Percentiles rank a stretch among this genome's conserved stretches.
Conservation (phyloP, 75 land plant genomes). For the Selaginella moellendorffii region DNA sequence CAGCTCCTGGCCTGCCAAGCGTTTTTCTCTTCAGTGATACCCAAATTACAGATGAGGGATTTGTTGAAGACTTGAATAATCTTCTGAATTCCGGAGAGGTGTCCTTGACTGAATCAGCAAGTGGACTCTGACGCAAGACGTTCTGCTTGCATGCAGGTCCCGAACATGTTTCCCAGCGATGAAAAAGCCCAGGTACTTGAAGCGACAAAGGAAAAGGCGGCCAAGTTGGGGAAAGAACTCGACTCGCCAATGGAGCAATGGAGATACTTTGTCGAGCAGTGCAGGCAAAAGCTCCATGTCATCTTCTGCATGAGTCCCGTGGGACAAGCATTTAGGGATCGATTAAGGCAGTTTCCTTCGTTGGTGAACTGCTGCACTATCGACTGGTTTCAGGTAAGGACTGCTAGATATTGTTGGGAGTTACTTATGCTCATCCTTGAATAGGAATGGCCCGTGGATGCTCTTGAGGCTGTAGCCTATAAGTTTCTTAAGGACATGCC, state of each 20-base stretch:
- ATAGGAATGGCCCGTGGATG: conserved; percentile 37
- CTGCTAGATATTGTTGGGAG: too few relatives aligned
- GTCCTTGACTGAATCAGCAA: neutral
- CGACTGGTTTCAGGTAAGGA: conserved; percentile 30
- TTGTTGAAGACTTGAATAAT: conserved; percentile 35
- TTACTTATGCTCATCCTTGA: too few relatives aligned
- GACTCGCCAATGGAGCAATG: conserved; percentile 25
- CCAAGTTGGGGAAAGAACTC: conserved; percentile 17
- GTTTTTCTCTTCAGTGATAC: conserved; percentile 31
- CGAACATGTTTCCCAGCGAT: conserved; percentile 32
- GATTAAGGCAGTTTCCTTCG: conserved; percentile 27
- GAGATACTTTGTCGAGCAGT: conserved; percentile 30
- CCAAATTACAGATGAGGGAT: conserved; percentile 31
- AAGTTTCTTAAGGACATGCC: conserved; percentile 24
- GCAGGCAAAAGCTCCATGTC: conserved; percentile 28
- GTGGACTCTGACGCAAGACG: neutral
- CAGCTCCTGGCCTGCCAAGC: conserved; percentile 28
- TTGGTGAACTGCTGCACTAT: conserved; percentile 35
- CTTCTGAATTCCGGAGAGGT: conserved; percentile 34
- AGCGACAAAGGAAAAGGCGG: conserved; percentile 12
- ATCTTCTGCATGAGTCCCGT: conserved; percentile 36
- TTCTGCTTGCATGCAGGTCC: neutral
- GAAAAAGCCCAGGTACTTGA: conserved; percentile 19
- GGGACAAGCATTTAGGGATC: conserved; percentile 33
- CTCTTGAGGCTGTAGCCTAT: conserved; percentile 30